phyloP scores from a whole-genome alignment of 768 basidiomycete genomes.

The Tulasnella sp. region DNA sequence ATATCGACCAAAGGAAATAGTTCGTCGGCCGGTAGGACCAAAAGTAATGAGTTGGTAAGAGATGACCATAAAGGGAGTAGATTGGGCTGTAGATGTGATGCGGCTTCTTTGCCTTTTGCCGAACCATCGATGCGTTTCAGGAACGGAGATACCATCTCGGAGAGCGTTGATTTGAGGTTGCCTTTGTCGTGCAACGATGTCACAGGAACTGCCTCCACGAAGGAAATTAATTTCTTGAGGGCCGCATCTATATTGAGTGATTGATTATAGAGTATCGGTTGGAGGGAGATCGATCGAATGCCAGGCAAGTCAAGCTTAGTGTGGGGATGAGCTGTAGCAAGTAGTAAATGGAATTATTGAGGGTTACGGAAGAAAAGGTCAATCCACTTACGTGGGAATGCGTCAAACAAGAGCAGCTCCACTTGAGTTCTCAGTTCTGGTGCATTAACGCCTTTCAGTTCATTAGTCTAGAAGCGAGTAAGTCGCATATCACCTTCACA shows the following conservation, averaged over 20 bases:
- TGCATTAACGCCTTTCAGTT: conserved; percentile 59
- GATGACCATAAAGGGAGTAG: conserved; percentile 31
- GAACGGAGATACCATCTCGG: conserved; percentile 42
- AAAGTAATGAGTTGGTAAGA: conserved; percentile 32
- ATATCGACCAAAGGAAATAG: conserved; percentile 76
- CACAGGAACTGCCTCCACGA: conserved; percentile 39
- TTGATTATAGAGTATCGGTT: conserved; percentile 64
- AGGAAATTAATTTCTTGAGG: conserved; percentile 44
- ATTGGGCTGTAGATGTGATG: conserved; percentile 23
- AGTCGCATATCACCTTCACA: neutral
- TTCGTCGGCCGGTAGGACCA: conserved; percentile 37
- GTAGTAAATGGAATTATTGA: neutral
- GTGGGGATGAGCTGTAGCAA: conserved; percentile 59
- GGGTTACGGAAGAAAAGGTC: neutral
- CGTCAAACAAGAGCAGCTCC: conserved; percentile 58
- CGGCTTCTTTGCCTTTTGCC: neutral
- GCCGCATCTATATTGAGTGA: conserved; percentile 57
- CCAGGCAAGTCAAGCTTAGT: conserved; percentile 43
- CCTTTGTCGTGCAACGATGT: conserved; percentile 24
- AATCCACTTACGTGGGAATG: conserved; percentile 57
- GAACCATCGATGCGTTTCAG: conserved; percentile 43
- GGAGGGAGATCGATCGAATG: conserved; percentile 48
- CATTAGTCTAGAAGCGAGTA: conserved; percentile 36
- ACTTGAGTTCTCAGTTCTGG: conserved; percentile 59
- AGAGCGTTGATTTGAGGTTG: conserved; percentile 34